Evolutionary conservation across 129 eudicot genomes (phyloP), one percentile per base, ranked within the genome.

Genomic region (Deinandra increscens): DNA sequence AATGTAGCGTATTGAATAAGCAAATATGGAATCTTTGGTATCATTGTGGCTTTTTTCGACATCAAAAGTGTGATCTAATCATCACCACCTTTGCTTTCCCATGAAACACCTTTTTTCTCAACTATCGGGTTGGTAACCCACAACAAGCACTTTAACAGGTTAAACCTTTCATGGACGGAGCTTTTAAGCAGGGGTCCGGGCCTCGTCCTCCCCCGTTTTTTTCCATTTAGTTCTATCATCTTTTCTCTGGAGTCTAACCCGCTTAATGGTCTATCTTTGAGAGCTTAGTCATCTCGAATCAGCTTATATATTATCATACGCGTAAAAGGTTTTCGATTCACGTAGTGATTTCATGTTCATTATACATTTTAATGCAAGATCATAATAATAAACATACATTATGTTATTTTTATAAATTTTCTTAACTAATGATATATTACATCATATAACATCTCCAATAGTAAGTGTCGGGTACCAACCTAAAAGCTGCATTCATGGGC

Each of bases 1-100:
- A 39, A 53, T 37, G 60, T 74, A 50, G 45, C 65, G 65, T 74
- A 56, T 53, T 29, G 66, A 22, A 74, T 60, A 65, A 74, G 72
- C 71, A 64, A 50, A 51, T 56, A 64, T 50, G 63, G 65, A 74
- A 64, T 74, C 71, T 74, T 55, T 50, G 51, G 71, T 41, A 64
- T 64, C 44, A 50, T 39, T 74, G 18, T 74, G 62, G 26, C 78
- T 74, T 64, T 74, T 74, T 12, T 53, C 13, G 44, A 60, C 44
- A 36, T 60, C 6, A 58, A 71, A 59, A 60, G 67, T 50, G 44
- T 71, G 45, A 71, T 43, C 46, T 59, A 31, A 71, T 71, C 75
- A 58, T 71, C 58, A 71, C 44, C 36, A 34, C 73, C 63, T 51
- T 68, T 68, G 73, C 37, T 68, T 51, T 68, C 68, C 68, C 19